These are phyloP conservation scores for Penicillium crustosum DNA, from an alignment of 2,329 filamentous ascomycete species.

Conservation along the genomic window DNA sequence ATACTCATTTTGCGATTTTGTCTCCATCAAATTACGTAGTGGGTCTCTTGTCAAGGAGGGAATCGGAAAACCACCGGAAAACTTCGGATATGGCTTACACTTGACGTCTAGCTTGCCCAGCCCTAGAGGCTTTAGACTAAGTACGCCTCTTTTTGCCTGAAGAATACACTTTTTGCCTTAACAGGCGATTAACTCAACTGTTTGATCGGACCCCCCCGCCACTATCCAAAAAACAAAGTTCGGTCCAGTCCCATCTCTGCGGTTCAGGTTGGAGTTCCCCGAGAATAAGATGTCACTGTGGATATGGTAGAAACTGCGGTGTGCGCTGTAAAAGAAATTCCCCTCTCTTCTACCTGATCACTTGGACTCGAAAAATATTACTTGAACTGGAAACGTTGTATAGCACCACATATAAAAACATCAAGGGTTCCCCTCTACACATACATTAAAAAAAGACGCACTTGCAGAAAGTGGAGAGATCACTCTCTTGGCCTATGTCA, in stretches of 20 bases:
- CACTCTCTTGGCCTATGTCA: conserved; percentile 30
- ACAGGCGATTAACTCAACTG: conserved; percentile 2
- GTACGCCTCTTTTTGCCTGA: conserved; percentile 3
- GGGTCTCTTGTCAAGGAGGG: neutral
- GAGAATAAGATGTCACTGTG: neutral
- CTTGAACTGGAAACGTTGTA: neutral
- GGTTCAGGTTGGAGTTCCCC: conserved; percentile 4
- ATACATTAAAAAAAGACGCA: conserved; percentile 7
- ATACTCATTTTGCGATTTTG: neutral
- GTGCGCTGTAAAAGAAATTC: conserved; percentile 16
- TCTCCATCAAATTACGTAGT: neutral
- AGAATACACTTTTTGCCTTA: conserved; percentile 3
- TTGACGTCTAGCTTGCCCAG: neutral
- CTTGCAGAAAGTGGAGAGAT: conserved; percentile 28
- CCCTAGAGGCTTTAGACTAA: neutral
- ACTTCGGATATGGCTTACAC: conserved; percentile 9
- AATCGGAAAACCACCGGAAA: conserved; percentile 4
- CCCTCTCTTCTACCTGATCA: too few species aligned
- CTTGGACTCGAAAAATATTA: neutral
- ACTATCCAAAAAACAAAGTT: conserved; percentile 14
- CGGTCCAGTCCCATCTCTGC: neutral
- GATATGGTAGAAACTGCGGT: conserved; percentile 18
- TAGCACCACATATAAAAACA: conserved; percentile 1
- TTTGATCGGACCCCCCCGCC: conserved; percentile 11
- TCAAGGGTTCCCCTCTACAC: conserved; percentile 21